A percentile compares a stretch with the other conserved stretches of the same genome.
phyloP scores from a whole-genome alignment of 208 protist genomes.

The Acanthamoeba sp. region DNA sequence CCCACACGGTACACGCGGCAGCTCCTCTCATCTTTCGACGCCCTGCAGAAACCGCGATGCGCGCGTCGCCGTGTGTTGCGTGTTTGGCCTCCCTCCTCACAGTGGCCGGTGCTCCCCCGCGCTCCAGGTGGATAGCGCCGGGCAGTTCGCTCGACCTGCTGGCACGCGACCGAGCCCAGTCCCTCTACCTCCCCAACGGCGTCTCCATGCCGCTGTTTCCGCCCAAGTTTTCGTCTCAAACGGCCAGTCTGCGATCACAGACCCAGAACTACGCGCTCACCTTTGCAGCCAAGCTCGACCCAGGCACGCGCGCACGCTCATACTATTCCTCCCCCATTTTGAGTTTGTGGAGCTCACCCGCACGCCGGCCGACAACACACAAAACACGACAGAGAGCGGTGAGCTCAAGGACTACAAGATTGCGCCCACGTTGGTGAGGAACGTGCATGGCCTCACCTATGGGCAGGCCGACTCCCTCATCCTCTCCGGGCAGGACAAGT shows the following conservation, averaged over 20 bases:
- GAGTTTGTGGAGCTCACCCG: neutral
- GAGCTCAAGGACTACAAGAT: slow-evolving; percentile 37
- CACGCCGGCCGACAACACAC: neutral
- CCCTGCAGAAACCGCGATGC: too few species aligned
- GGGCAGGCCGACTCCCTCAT: slow-evolving; percentile 33
- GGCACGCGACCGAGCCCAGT: slow-evolving; percentile 7
- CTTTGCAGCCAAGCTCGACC: slow-evolving; percentile 41
- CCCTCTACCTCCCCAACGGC: slow-evolving; percentile 28
- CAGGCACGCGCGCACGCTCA: neutral
- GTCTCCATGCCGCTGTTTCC: slow-evolving; percentile 9
- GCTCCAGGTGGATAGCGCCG: neutral
- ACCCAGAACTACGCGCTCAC: slow-evolving; percentile 36
- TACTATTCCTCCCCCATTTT: neutral
- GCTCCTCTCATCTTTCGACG: too few species aligned
- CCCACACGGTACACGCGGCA: slow-evolving; percentile 55
- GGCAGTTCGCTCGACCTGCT: neutral
- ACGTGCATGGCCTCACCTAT: slow-evolving; percentile 24
- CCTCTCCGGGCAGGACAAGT: slow-evolving; percentile 6
- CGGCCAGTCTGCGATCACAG: neutral
- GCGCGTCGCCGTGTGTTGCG: too few species aligned
- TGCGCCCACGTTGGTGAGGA: neutral
- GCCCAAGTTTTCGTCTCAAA: neutral
- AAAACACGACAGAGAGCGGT: neutral
- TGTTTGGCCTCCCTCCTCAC: too few species aligned
- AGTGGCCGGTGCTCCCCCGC: too few species aligned